These are phyloP conservation scores for Arthrobotrys sinensis DNA, from an alignment of 2,329 filamentous ascomycete species.

Conservation along the genomic window DNA sequence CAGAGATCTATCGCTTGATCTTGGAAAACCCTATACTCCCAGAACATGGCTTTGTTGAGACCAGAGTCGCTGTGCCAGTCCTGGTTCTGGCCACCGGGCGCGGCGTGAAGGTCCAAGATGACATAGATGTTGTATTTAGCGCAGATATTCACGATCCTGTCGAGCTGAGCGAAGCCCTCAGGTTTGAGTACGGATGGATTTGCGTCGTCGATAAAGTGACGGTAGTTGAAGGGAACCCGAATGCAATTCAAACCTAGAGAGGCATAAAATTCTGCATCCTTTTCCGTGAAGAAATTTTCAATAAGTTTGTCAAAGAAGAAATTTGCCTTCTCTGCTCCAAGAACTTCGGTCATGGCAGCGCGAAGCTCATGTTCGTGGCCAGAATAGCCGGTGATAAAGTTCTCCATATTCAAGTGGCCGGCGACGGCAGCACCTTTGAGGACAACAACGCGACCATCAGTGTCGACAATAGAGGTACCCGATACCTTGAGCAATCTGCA, in stretches of 20 bases:
- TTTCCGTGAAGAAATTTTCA: constrained; percentile 70
- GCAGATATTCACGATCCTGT: constrained; percentile 65
- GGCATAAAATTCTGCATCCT: constrained; percentile 71
- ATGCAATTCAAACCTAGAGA: constrained; percentile 70
- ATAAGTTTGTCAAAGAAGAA: constrained; percentile 71
- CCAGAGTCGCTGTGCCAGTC: constrained; percentile 72
- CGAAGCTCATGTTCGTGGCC: constrained; percentile 70
- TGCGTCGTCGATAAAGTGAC: constrained; percentile 70
- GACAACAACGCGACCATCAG: constrained; percentile 69
- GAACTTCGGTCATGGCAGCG: constrained; percentile 68
- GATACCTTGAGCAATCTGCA: constrained; percentile 67
- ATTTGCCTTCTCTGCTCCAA: constrained; percentile 70
- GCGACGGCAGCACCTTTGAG: constrained; percentile 68
- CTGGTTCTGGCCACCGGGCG: constrained; percentile 71
- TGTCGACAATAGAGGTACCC: constrained; percentile 69
- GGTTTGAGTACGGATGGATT: constrained; percentile 69
- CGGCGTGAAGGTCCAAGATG: constrained; percentile 71
- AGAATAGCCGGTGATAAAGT: constrained; percentile 71
- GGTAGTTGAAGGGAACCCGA: constrained; percentile 70
- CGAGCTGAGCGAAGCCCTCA: constrained; percentile 69
- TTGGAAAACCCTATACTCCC: constrained; percentile 72
- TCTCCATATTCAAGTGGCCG: constrained; percentile 67
- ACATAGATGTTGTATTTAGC: constrained; percentile 71
- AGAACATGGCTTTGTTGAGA: constrained; percentile 70
- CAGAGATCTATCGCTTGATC: constrained; percentile 71